Evolutionary conservation across 108 stramenopile genomes (phyloP).

Genomic region (Cyclotella distinguenda): DNA sequence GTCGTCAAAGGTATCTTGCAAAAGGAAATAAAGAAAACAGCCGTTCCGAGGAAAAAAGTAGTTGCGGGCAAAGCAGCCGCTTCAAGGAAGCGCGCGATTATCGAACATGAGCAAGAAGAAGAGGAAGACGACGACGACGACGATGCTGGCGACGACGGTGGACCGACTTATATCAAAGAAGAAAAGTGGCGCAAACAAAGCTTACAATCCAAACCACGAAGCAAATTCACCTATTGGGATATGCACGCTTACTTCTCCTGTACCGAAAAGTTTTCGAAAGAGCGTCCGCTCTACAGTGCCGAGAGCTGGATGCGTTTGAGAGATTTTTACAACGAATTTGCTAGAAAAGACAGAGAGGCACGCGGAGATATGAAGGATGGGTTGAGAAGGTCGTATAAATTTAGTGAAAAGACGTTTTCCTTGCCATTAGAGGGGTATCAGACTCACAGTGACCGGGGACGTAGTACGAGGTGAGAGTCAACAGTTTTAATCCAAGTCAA

Average conservation of each 20-base stretch:
- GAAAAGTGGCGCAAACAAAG: no score
- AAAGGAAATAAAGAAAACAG: no score
- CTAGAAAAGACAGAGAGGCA: neutral
- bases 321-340: neutral
- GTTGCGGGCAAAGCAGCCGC: no score
- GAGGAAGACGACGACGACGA: no score
- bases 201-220: no score
- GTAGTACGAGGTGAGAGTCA: neutral
- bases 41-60: no score
- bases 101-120: no score
- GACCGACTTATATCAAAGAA: no score
- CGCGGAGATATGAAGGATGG: neutral
- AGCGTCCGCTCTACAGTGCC: neutral
- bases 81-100: no score
- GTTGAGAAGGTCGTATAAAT: neutral
- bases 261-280: neutral
- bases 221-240: constrained; percentile 2
- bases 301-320: neutral
- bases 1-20: no score
- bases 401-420: neutral
- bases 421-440: neutral
- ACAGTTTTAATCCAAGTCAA: neutral
- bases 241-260: constrained; percentile 6
- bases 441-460: neutral
- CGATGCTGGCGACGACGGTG: no score